Evolutionary conservation across 495 filamentous ascomycete genomes (phyloP).

Genomic region (Penicillium chermesinum): DNA sequence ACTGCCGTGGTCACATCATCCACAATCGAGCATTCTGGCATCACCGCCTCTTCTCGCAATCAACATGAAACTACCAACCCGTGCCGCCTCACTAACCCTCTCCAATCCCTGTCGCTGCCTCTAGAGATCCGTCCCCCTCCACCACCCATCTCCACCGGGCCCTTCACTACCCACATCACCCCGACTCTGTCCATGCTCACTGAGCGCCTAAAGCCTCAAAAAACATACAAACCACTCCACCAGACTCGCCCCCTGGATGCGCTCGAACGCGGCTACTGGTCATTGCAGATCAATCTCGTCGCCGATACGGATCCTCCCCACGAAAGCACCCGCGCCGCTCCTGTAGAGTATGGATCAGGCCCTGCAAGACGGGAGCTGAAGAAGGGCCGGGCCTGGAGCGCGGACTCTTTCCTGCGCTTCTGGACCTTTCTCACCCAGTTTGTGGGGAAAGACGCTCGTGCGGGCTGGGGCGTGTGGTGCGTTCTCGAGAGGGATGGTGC

Average conservation of each 20-base stretch:
- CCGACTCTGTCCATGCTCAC: slow-evolving; percentile 49
- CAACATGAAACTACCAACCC: not conserved
- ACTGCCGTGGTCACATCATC: not conserved
- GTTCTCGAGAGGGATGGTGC: slow-evolving; percentile 29
- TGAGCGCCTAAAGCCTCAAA: slow-evolving; percentile 42
- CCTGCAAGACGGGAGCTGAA: not conserved
- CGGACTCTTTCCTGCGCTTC: slow-evolving; percentile 35
- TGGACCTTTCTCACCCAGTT: slow-evolving; percentile 61
- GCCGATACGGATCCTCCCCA: not conserved
- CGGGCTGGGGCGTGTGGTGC: slow-evolving; percentile 66
- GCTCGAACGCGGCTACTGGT: slow-evolving; percentile 68
- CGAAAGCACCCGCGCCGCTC: not conserved
- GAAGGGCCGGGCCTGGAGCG: slow-evolving; percentile 16
- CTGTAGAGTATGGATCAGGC: not conserved
- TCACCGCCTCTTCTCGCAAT: not conserved
- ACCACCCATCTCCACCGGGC: slow-evolving; percentile 35
- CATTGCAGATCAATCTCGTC: slow-evolving; percentile 39
- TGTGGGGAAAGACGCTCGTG: slow-evolving; percentile 48
- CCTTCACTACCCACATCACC: slow-evolving; percentile 50
- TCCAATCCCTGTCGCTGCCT: slow-evolving; percentile 18
- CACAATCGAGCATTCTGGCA: not conserved
- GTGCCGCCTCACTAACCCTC: slow-evolving; percentile 1
- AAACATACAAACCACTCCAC: slow-evolving; percentile 47
- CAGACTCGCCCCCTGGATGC: slow-evolving; percentile 46
- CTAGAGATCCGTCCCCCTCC: slow-evolving; percentile 41